Conservation (phyloP, 192 early-diverging fungal species). For the Rhizophagus sp. region DNA sequence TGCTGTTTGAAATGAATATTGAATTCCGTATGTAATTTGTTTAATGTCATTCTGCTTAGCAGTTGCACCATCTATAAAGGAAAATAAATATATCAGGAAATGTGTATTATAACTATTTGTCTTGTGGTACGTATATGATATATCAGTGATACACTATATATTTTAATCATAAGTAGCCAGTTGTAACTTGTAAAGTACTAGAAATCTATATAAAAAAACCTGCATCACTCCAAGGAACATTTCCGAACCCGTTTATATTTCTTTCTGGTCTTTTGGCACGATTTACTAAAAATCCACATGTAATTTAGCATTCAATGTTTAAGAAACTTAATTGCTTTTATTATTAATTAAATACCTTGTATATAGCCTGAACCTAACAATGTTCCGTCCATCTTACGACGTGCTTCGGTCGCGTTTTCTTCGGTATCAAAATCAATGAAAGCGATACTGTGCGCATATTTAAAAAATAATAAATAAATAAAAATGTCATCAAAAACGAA, state of each 20-base stretch:
- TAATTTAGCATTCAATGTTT: neutral
- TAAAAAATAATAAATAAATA: too few relatives aligned
- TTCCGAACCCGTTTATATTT: slow-evolving; percentile 44
- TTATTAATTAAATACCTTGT: neutral
- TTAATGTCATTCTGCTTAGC: slow-evolving; percentile 20
- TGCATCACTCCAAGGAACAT: slow-evolving; percentile 48
- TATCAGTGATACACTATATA: too few relatives aligned
- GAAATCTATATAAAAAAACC: slow-evolving; percentile 23
- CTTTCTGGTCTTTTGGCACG: slow-evolving; percentile 46
- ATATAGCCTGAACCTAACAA: slow-evolving; percentile 35
- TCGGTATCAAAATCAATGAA: slow-evolving; percentile 43
- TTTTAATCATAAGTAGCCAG: too few relatives aligned
- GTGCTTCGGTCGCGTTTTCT: slow-evolving; percentile 36
- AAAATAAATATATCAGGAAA: neutral
- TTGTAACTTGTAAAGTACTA: too few relatives aligned
- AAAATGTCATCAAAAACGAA: too few relatives aligned
- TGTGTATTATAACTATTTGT: neutral
- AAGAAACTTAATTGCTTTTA: neutral
- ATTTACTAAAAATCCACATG: slow-evolving; percentile 30
- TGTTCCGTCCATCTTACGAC: slow-evolving; percentile 40
- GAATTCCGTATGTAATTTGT: neutral
- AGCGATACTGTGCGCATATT: slow-evolving; percentile 32
- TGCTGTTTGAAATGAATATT: neutral
- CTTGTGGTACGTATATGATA: too few relatives aligned
- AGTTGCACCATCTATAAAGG: slow-evolving; percentile 10